phyloP scores from a whole-genome alignment of 352 stramenopile genomes.

The Phytophthora rubi region DNA sequence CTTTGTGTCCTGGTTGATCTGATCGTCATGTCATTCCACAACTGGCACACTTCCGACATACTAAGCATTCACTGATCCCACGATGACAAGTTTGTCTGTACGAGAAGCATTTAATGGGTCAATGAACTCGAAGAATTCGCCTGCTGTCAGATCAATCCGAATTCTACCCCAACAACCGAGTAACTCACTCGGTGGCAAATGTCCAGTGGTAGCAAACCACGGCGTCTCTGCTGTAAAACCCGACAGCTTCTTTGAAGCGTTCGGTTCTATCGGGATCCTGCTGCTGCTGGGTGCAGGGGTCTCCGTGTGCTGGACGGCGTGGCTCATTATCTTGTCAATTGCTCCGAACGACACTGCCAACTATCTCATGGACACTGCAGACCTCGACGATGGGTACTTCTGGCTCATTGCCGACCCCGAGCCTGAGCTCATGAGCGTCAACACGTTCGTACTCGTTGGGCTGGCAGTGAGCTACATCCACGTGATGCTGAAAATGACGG shows the following conservation, averaged over 20 bases:
- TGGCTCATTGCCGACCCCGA: slow-evolving; percentile 44
- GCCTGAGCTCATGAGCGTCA: slow-evolving; percentile 15
- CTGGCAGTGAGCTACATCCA: slow-evolving; percentile 31
- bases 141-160: neutral
- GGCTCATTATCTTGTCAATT: slow-evolving; percentile 38
- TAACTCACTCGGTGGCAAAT: neutral
- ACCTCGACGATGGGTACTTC: slow-evolving; percentile 58
- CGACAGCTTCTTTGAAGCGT: slow-evolving; percentile 24
- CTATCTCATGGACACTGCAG: slow-evolving; percentile 53
- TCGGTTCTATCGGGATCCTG: slow-evolving; percentile 26
- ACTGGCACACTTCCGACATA: neutral
- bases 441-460: slow-evolving; percentile 11
- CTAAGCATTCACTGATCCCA: too few relatives aligned
- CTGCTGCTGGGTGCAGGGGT: slow-evolving; percentile 18
- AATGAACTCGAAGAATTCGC: neutral
- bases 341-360: slow-evolving; percentile 46
- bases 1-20: neutral
- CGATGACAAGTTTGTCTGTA: neutral
- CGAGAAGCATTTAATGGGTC: neutral
- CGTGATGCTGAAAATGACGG: slow-evolving; percentile 38
- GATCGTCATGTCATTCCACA: neutral
- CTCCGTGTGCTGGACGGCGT: slow-evolving; percentile 40
- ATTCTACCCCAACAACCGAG: slow-evolving; percentile 9
- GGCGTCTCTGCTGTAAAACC: neutral
- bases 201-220: neutral